Percentiles rank a stretch among this genome's conserved stretches.
phyloP scores from a whole-genome alignment of 2,329 filamentous ascomycete species.

The Fusarium dlaminii region DNA sequence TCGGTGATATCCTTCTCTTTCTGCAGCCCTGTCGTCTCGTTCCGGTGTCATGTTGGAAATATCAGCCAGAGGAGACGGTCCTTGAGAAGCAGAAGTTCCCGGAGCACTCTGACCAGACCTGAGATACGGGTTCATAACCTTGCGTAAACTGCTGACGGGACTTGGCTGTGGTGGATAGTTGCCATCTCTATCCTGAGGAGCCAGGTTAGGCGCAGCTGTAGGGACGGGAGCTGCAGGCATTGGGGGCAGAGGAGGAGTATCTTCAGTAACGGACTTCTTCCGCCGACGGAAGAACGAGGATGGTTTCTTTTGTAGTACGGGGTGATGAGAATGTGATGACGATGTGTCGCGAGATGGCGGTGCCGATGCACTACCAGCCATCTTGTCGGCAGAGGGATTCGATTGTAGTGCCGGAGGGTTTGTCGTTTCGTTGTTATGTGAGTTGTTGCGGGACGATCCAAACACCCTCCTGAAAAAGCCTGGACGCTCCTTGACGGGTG shows the following conservation, averaged over 20 bases:
- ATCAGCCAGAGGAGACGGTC: conserved; percentile 39
- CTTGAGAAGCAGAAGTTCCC: conserved; percentile 40
- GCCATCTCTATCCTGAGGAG: conserved; percentile 45
- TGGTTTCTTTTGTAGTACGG: conserved; percentile 83
- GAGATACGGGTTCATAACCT: conserved; percentile 89
- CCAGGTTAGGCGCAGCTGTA: conserved; percentile 47
- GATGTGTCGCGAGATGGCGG: conserved; percentile 61
- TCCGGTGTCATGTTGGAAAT: conserved; percentile 40
- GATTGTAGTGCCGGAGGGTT: conserved; percentile 35
- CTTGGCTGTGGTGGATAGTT: conserved; percentile 58
- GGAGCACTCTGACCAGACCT: conserved; percentile 46
- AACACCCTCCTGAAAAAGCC: conserved; percentile 97
- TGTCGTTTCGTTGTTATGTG: conserved; percentile 39
- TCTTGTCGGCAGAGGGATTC: conserved; percentile 48
- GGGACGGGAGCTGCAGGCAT: conserved; percentile 56
- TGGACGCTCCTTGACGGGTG: conserved; percentile 71
- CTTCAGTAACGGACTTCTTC: conserved; percentile 87
- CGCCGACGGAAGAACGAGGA: conserved; percentile 93
- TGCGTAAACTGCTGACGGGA: conserved; percentile 81
- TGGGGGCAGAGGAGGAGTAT: conserved; percentile 67
- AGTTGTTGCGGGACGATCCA: conserved; percentile 70
- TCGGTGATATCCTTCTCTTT: conserved; percentile 54
- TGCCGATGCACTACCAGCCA: conserved; percentile 58
- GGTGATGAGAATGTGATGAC: conserved; percentile 57
- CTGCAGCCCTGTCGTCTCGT: conserved; percentile 14